Percentiles rank a stretch among this genome's conserved stretches.
Conservation (phyloP, 495 filamentous ascomycete species). For the Platismatia glauca region DNA sequence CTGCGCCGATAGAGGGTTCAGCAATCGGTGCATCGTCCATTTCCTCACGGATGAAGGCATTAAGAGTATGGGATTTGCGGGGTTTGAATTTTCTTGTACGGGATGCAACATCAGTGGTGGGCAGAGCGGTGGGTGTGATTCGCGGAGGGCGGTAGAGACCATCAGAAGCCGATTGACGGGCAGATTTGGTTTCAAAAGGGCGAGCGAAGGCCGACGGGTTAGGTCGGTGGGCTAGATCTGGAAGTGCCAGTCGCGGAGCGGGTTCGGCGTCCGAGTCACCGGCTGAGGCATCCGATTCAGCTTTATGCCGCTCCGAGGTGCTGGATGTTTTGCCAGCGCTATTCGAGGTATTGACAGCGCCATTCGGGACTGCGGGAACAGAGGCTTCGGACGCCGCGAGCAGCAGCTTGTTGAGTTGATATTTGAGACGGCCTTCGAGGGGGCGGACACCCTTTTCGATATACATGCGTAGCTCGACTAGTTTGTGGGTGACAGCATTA, state of each 20-base stretch:
- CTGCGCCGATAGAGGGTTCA: conserved; percentile 37
- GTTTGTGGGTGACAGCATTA: conserved; percentile 62
- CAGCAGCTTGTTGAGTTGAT: conserved; percentile 84
- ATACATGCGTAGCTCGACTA: conserved; percentile 78
- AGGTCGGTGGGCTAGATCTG: conserved; percentile 60
- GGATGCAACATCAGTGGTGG: conserved; percentile 48
- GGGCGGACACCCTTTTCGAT: conserved; percentile 85
- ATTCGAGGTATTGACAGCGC: no score
- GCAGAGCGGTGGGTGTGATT: conserved; percentile 64
- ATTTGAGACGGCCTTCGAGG: conserved; percentile 75
- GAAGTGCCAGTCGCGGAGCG: conserved; percentile 37
- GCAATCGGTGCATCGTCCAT: conserved; percentile 44
- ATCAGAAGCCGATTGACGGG: conserved; percentile 23
- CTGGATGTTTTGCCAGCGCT: conserved; percentile 21
- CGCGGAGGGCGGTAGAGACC: conserved; percentile 74
- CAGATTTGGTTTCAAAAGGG: conserved; percentile 21
- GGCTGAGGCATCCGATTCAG: conserved; percentile 17
- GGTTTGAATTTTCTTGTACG: conserved; percentile 41
- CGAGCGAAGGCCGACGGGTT: conserved; percentile 53
- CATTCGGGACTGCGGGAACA: conserved; percentile 17
- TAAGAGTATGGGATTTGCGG: conserved; percentile 55
- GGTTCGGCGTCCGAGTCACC: conserved; percentile 34
- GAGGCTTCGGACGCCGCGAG: conserved; percentile 74
- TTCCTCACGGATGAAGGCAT: conserved; percentile 43
- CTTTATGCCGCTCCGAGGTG: conserved; percentile 19